Conservation (phyloP, 768 basidiomycete species). For the Gloeopeniophorella convolvens region DNA sequence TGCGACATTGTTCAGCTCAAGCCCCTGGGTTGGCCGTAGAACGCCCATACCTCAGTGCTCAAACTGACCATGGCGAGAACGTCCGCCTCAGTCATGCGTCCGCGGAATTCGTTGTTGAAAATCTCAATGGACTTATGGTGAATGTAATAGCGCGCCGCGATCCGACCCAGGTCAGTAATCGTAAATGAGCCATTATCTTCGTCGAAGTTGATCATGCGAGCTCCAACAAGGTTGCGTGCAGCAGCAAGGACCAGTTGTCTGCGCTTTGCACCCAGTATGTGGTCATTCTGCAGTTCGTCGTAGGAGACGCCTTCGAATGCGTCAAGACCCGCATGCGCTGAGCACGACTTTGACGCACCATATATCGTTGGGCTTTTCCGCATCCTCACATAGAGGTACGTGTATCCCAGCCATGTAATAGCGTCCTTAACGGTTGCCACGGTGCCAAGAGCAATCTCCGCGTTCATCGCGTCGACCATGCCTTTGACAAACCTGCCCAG, state of each 20-base stretch:
- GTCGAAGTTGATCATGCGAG: conserved; percentile 81
- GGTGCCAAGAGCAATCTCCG: conserved; percentile 91
- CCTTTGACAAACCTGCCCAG: conserved; percentile 62
- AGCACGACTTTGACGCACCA: too few relatives aligned
- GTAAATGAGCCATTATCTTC: conserved; percentile 48
- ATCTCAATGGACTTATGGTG: conserved; percentile 78
- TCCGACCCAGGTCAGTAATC: conserved; percentile 88
- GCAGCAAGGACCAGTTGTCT: conserved; percentile 59
- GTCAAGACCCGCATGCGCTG: conserved; percentile 11
- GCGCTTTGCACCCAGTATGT: conserved; percentile 63
- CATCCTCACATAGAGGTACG: conserved; percentile 95
- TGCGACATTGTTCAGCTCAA: conserved; percentile 27
- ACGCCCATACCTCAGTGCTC: conserved; percentile 74
- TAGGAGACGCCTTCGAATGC: conserved; percentile 57
- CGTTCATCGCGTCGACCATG: conserved; percentile 87
- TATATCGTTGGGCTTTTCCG: conserved; percentile 83
- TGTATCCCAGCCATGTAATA: conserved; percentile 93
- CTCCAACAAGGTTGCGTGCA: conserved; percentile 56
- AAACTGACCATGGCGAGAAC: conserved; percentile 77
- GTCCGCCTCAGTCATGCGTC: conserved; percentile 90
- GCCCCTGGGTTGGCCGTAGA: neutral
- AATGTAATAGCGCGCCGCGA: conserved; percentile 96
- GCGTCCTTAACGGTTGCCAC: conserved; percentile 83
- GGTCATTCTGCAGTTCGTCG: conserved; percentile 64
- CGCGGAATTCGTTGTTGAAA: conserved; percentile 72